phyloP scores from a whole-genome alignment of 352 stramenopile genomes.

The Pythium pyrilobum region DNA sequence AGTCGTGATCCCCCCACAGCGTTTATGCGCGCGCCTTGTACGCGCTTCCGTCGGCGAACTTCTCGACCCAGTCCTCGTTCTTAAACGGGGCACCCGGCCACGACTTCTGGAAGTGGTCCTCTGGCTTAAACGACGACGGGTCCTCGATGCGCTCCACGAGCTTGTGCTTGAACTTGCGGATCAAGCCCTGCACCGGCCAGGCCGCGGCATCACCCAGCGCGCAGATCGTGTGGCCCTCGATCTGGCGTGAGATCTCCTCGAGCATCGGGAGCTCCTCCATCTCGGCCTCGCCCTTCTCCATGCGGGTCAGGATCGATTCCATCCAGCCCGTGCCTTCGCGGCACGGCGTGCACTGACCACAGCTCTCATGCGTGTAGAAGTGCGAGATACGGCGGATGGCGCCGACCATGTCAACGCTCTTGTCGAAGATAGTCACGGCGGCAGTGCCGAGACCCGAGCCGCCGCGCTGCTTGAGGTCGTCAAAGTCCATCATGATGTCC shows the following conservation, averaged over 20 bases:
- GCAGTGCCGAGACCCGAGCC: slow-evolving; percentile 97
- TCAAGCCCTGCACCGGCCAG: slow-evolving; percentile 99
- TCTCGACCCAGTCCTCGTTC: slow-evolving; percentile 94
- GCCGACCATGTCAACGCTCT: slow-evolving; percentile 98
- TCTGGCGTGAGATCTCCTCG: slow-evolving; percentile 98
- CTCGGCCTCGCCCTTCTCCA: slow-evolving; percentile 97
- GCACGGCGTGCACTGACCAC: slow-evolving; percentile 99
- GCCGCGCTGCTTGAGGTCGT: slow-evolving; percentile 94
- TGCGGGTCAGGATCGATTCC: slow-evolving; percentile 96
- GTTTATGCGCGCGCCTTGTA: slow-evolving; percentile 80
- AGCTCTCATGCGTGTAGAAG: slow-evolving; percentile 99
- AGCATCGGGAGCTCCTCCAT: slow-evolving; percentile 99
- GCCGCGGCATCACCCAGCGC: slow-evolving; percentile 97
- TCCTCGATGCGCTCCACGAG: slow-evolving; percentile 98
- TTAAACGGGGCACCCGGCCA: slow-evolving; percentile 95
- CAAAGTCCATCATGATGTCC: slow-evolving; percentile 99
- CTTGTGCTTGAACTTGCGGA: slow-evolving; percentile 98
- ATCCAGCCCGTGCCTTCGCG: slow-evolving; percentile 97
- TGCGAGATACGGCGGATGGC: slow-evolving; percentile 97
- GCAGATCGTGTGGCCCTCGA: slow-evolving; percentile 99
- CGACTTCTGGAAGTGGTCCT: slow-evolving; percentile 93
- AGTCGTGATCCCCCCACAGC: slow-evolving; percentile 88
- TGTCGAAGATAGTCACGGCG: slow-evolving; percentile 99
- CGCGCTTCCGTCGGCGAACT: slow-evolving; percentile 89
- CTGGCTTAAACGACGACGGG: slow-evolving; percentile 91